These are phyloP conservation scores for Exophiala dermatitidis DNA, from an alignment of 2,329 filamentous ascomycete genomes.

Conservation along the genomic window DNA sequence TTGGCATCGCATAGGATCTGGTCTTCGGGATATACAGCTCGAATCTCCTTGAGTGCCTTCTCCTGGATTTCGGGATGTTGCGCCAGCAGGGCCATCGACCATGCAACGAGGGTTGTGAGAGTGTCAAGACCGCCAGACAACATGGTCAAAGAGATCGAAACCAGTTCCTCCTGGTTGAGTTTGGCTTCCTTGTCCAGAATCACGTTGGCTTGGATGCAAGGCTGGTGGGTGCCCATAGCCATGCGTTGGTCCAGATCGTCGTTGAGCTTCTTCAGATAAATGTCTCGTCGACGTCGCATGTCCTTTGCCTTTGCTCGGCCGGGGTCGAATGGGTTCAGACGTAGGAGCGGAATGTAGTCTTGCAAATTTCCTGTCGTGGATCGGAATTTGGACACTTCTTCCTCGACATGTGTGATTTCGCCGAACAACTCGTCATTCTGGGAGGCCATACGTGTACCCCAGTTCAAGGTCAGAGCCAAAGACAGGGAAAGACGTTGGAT, in stretches of 20 bases:
- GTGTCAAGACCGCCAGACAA: conserved; percentile 61
- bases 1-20: conserved; percentile 50
- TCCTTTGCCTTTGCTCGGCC: conserved; percentile 54
- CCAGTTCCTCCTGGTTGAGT: conserved; percentile 56
- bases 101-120: conserved; percentile 58
- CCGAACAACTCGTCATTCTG: conserved; percentile 55
- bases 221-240: conserved; percentile 52
- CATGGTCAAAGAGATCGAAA: conserved; percentile 61
- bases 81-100: conserved; percentile 56
- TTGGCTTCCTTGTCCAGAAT: conserved; percentile 58
- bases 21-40: conserved; percentile 45
- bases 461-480: conserved; percentile 59
- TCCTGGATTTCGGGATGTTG: conserved; percentile 56
- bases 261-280: conserved; percentile 53
- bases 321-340: conserved; percentile 55
- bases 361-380: conserved; percentile 56
- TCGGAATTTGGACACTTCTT: conserved; percentile 53
- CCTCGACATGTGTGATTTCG: conserved; percentile 58
- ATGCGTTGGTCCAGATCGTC: conserved; percentile 54
- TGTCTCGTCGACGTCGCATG: conserved; percentile 54
- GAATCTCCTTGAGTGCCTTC: conserved; percentile 52
- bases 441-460: conserved; percentile 55
- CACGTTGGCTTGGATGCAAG: conserved; percentile 61
- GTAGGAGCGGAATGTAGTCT: conserved; percentile 54
- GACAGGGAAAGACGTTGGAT: conserved; percentile 58